phyloP scores from a whole-genome alignment of 2,329 filamentous ascomycete genomes.

The Arthrinium puccinioides region DNA sequence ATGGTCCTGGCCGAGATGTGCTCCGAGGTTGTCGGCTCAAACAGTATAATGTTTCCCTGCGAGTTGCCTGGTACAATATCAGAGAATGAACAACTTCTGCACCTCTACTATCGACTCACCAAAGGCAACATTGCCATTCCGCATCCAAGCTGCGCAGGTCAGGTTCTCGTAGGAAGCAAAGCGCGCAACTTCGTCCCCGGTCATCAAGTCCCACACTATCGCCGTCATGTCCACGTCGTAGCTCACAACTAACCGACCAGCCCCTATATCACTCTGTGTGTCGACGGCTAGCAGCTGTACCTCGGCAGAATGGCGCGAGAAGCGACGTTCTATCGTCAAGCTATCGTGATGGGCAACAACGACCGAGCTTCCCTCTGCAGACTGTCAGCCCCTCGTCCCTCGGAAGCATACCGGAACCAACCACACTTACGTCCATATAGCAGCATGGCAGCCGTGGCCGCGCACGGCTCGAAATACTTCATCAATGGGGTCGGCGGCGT shows the following conservation, averaged over 20 bases:
- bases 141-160: constrained; percentile 86
- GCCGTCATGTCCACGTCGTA: constrained; percentile 87
- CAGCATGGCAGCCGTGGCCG: constrained; percentile 84
- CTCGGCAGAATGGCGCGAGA: constrained; percentile 76
- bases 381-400: not conserved
- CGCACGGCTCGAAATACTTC: constrained; percentile 73
- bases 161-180: constrained; percentile 88
- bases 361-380: constrained; percentile 63
- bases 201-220: constrained; percentile 94
- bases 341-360: constrained; percentile 91
- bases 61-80: constrained; percentile 75
- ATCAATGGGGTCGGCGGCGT: constrained; percentile 39
- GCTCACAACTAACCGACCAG: constrained; percentile 81
- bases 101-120: constrained; percentile 67
- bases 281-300: constrained; percentile 82
- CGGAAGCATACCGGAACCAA: not conserved
- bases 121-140: constrained; percentile 93
- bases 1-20: constrained; percentile 88
- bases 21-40: constrained; percentile 88
- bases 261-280: constrained; percentile 80
- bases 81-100: too few species aligned
- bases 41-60: constrained; percentile 88
- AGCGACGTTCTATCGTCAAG: constrained; percentile 78
- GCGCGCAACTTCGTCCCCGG: constrained; percentile 82
- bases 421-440: constrained; percentile 58